Conservation (phyloP, 305 asterid genomes). For the Solanum hybrid region DNA sequence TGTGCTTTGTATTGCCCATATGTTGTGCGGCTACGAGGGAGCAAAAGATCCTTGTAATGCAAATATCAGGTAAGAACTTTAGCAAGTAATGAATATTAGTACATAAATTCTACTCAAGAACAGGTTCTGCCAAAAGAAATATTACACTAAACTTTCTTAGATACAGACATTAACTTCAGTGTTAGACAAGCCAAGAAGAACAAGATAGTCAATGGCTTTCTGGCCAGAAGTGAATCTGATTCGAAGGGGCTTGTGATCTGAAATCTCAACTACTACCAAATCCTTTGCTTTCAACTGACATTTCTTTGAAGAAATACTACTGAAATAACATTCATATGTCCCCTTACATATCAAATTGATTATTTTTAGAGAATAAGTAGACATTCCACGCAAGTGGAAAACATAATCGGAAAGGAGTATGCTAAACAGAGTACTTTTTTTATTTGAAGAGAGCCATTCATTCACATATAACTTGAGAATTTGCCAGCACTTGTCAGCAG, state of each 20-base stretch:
- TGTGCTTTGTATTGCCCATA: not conserved
- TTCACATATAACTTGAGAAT: not conserved
- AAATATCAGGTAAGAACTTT: not conserved
- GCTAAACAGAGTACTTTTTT: not conserved
- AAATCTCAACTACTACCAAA: not conserved
- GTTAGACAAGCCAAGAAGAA: not conserved
- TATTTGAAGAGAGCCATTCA: not conserved
- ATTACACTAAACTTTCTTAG: not conserved
- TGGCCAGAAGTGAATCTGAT: not conserved
- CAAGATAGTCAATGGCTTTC: not conserved
- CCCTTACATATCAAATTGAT: not conserved
- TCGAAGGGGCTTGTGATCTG: not conserved
- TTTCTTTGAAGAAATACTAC: not conserved
- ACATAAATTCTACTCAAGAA: not conserved
- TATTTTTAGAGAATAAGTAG: not conserved
- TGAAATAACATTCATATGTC: not conserved
- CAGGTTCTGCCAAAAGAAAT: not conserved
- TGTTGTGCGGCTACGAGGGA: not conserved
- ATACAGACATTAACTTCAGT: not conserved
- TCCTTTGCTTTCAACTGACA: not conserved
- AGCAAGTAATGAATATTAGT: not conserved
- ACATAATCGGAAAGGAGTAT: not conserved
- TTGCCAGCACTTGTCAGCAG: not conserved
- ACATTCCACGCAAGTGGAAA: not conserved
- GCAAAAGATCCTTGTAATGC: not conserved